phyloP scores from a whole-genome alignment of 805 yeast genomes.

The Metahyphopichia silvanorum region DNA sequence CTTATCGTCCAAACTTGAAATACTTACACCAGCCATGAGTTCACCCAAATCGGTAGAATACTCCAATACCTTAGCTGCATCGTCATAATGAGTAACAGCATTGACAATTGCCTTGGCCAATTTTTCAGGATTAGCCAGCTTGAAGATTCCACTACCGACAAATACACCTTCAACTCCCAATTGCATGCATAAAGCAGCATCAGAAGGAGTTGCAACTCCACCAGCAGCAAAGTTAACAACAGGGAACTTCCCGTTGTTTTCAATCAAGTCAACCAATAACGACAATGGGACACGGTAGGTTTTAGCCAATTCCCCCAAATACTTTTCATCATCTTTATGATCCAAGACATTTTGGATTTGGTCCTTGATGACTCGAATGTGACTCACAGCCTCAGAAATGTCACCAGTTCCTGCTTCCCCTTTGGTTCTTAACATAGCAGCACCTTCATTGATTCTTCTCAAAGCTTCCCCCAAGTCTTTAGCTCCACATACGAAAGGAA shows the following conservation, averaged over 20 bases:
- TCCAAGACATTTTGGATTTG: conserved; percentile 49
- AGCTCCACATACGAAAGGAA: conserved; percentile 85
- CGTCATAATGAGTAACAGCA: conserved; percentile 69
- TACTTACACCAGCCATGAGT: conserved; percentile 70
- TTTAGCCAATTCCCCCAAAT: conserved; percentile 49
- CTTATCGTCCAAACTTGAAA: conserved; percentile 44
- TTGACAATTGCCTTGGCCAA: conserved; percentile 77
- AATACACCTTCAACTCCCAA: conserved; percentile 33
- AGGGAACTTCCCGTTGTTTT: conserved; percentile 59
- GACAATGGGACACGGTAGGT: conserved; percentile 58
- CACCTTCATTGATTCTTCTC: conserved; percentile 76
- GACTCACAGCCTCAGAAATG: conserved; percentile 77
- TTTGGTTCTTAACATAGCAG: conserved; percentile 83
- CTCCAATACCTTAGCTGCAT: conserved; percentile 57
- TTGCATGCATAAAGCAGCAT: conserved; percentile 74
- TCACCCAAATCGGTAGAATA: conserved; percentile 70
- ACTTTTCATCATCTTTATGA: conserved; percentile 35
- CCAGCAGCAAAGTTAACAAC: conserved; percentile 89
- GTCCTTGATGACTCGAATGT: conserved; percentile 57
- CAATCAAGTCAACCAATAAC: conserved; percentile 48
- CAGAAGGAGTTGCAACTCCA: conserved; percentile 85
- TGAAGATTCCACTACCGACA: conserved; percentile 66
- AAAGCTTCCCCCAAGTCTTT: conserved; percentile 79
- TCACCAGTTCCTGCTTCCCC: conserved; percentile 93
- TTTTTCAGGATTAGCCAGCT: conserved; percentile 66